Evolutionary conservation across 345 rosid genomes (phyloP), one percentile per base, ranked within the genome.

Genomic region (Xanthoceras sorbifolium): DNA sequence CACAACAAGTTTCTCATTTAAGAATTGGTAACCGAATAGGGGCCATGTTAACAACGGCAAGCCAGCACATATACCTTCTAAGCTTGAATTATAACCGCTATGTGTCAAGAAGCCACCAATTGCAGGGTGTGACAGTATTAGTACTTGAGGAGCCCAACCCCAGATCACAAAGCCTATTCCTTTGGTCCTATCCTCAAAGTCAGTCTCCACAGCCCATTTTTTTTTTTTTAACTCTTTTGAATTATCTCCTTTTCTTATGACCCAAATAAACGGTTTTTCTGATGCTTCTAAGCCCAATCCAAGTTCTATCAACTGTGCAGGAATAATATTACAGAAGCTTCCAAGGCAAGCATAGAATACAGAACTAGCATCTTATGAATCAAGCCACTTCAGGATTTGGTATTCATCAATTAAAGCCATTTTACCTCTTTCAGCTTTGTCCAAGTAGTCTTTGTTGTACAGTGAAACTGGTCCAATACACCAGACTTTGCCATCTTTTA

Each of bases 381-480:
- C 79, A 8, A 82, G 81, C 85, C 85, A 84, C 29, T 76, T 52
- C 25, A 71, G 1, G 42, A 79, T 73, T 60, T 73, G 65, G n/a
- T 9, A 17, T 44, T 73, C 61, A 36, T 63, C 73, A 20, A 73
- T 36, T 31, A 82, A 77, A 15, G 85, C 68, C n/a, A 44, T 74
- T 22, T 79, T 77, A 25, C 85, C 85, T 74, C 83, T 82, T 46
- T 82, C 44, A 52, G 73, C 67, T 73, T 44, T 73, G 52, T 82
- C 87, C 8, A 60, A 36, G 4, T 54, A 44, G 10, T 69, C 48
- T 32, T 22, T 74, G 50, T 79, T 81, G 64, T 48, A 28, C 15
- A 77, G 61, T 7, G 85, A 84, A 29, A 84, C 79, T 4, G 85
- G 83, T 29, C 87, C 83, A 6, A 84, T 29, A 73, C 76, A 73